Conservation (phyloP, 2,329 filamentous ascomycete genomes). For the Fusarium sp. region DNA sequence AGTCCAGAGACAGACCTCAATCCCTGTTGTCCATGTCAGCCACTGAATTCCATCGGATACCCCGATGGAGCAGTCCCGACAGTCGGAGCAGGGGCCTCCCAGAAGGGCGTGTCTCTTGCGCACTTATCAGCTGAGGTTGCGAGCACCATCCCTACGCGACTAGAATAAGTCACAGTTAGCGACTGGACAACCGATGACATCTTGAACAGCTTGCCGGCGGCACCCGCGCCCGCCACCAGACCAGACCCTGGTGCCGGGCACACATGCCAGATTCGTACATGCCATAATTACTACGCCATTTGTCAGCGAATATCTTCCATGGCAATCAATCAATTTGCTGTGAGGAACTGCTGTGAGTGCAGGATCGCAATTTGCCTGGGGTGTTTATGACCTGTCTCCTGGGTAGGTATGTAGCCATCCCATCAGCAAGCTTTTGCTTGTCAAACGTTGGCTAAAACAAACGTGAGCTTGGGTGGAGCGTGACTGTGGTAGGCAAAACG, state of each 20-base stretch:
- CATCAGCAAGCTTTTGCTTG: slow-evolving; percentile 5
- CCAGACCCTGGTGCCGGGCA: slow-evolving; percentile 25
- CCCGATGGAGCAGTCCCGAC: slow-evolving; percentile 43
- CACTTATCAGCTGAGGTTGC: slow-evolving; percentile 36
- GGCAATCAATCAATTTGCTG: slow-evolving; percentile 4
- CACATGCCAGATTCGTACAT: slow-evolving; percentile 37
- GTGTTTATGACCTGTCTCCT: slow-evolving; percentile 18
- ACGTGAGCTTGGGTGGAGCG: slow-evolving; percentile 16
- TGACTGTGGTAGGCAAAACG: slow-evolving; percentile 9
- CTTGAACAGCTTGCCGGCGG: slow-evolving; percentile 34
- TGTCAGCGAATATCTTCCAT: slow-evolving; percentile 32
- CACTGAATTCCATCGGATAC: slow-evolving; percentile 35
- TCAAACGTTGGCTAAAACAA: slow-evolving; percentile 5
- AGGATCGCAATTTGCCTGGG: neutral
- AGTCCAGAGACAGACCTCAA: slow-evolving; percentile 8
- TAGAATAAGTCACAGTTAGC: slow-evolving; percentile 27
- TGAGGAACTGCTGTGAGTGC: slow-evolving; percentile 2
- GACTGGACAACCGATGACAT: slow-evolving; percentile 31
- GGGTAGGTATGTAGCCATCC: neutral
- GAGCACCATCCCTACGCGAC: slow-evolving; percentile 36
- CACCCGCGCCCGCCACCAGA: slow-evolving; percentile 33
- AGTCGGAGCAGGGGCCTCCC: slow-evolving; percentile 34
- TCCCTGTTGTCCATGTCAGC: slow-evolving; percentile 31
- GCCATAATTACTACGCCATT: slow-evolving; percentile 33
- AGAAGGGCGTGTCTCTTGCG: slow-evolving; percentile 34